Percentiles rank a stretch among this genome's conserved stretches.
These are phyloP conservation scores for Meyerozyma athensensis DNA, from an alignment of 1,139 yeast species.

Conservation along the genomic window DNA sequence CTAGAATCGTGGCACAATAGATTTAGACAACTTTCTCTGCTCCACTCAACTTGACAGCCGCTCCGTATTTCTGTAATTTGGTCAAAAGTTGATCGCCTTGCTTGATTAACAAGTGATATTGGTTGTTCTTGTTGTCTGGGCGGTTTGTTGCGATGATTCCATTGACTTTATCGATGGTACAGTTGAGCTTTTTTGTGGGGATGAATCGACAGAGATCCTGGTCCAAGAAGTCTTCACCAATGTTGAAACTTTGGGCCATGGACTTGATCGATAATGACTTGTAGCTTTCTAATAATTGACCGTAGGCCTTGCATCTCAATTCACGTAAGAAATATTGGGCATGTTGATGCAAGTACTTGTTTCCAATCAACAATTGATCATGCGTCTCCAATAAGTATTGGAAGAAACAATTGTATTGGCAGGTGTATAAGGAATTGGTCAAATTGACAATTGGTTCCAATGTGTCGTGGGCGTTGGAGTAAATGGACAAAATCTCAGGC, in stretches of 20 bases:
- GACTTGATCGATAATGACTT: constrained; percentile 83
- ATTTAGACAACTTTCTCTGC: constrained; percentile 57
- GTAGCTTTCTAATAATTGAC: constrained; percentile 91
- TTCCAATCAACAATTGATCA: constrained; percentile 65
- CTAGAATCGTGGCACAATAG: neutral
- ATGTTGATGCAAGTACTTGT: constrained; percentile 76
- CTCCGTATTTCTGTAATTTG: constrained; percentile 93
- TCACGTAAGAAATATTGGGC: constrained; percentile 83
- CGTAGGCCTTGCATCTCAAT: constrained; percentile 92
- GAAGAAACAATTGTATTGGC: constrained; percentile 82
- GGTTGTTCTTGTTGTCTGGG: constrained; percentile 93
- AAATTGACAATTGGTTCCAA: constrained; percentile 79
- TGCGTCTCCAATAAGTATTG: constrained; percentile 73
- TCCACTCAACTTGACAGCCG: constrained; percentile 93
- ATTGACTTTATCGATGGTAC: constrained; percentile 92
- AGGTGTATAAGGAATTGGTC: constrained; percentile 82
- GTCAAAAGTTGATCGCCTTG: constrained; percentile 93
- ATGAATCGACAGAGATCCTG: constrained; percentile 84
- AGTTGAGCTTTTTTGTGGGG: constrained; percentile 88
- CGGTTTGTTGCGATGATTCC: constrained; percentile 95
- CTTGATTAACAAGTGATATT: constrained; percentile 81
- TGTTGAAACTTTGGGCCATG: constrained; percentile 93
- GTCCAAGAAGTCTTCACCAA: constrained; percentile 75
- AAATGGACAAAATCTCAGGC: constrained; percentile 84
- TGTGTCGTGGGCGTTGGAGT: constrained; percentile 58